Evolutionary conservation across 129 eudicot genomes (phyloP).

Genomic region (Pittosporum tobira): DNA sequence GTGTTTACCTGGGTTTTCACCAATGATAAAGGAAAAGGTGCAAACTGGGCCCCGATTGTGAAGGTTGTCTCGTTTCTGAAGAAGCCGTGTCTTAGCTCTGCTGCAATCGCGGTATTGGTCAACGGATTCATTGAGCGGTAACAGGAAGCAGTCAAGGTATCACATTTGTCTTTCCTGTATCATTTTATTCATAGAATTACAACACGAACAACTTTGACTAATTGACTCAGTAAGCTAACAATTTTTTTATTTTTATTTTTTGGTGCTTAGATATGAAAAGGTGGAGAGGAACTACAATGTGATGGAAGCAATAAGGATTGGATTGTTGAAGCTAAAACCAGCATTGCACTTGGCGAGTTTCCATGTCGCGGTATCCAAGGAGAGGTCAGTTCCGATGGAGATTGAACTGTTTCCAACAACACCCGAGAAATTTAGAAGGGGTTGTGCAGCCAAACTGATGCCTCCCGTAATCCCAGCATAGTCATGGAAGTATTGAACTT

Average conservation of each 20-base stretch:
- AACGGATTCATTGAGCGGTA: conserved; percentile 9
- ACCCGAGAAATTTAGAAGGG: conserved; percentile 12
- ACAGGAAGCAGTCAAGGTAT: conserved; percentile 5
- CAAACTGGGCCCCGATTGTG: conserved; percentile 3
- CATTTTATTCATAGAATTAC: not conserved
- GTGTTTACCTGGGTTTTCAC: conserved; percentile 13
- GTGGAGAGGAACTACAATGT: conserved; percentile 8
- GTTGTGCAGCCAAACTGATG: conserved; percentile 1
- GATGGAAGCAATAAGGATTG: conserved; percentile 12
- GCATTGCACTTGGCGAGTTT: conserved; percentile 3
- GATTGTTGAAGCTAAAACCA: conserved; percentile 12
- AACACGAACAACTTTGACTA: too few species aligned
- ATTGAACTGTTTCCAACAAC: not conserved
- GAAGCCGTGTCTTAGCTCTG: conserved; percentile 7
- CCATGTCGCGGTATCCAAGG: conserved; percentile 3
- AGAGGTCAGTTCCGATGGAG: conserved; percentile 5
- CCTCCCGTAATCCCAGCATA: conserved; percentile 16
- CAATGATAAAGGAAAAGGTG: not conserved
- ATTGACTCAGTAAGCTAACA: not conserved
- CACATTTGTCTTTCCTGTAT: conserved; percentile 17
- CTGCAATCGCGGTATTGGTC: conserved; percentile 14
- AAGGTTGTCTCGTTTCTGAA: conserved; percentile 12
- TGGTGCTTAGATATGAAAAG: not conserved
- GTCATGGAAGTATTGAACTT: conserved; percentile 10
- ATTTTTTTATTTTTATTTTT: too few species aligned